Percentiles rank a stretch among this genome's conserved stretches.
Evolutionary conservation across 148 eudicot species (phyloP).

Genomic region (Polygonum maritimum): DNA sequence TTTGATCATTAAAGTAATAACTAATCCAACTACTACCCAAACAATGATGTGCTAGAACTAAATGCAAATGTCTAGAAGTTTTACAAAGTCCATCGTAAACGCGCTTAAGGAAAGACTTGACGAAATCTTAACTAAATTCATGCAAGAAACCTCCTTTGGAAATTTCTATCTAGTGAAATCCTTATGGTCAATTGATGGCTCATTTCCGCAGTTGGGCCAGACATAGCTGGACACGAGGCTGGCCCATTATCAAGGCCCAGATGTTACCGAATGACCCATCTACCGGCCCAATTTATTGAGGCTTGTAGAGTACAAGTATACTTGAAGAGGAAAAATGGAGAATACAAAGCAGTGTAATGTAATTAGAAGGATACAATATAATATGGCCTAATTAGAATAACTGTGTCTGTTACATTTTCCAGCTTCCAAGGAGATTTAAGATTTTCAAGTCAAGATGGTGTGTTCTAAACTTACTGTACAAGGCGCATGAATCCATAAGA

Average conservation of each 20-base stretch:
- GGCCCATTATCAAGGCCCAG: background rate
- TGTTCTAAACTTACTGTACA: slow-evolving; percentile 1
- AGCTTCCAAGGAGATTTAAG: no score
- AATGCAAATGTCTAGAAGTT: background rate
- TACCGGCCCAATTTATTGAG: background rate
- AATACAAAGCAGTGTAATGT: background rate
- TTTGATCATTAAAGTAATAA: no score
- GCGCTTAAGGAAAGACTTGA: background rate
- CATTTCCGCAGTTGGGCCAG: background rate
- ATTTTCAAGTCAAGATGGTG: no score
- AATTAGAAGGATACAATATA: background rate
- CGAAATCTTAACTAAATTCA: background rate
- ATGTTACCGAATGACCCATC: background rate
- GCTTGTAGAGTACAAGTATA: background rate
- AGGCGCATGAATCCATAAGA: background rate
- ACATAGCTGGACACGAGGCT: background rate
- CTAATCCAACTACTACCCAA: background rate
- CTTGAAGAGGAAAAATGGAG: background rate
- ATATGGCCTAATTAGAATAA: background rate
- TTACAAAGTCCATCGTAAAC: background rate
- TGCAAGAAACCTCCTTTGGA: background rate
- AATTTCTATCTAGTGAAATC: background rate
- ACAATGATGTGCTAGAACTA: background rate
- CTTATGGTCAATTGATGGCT: background rate
- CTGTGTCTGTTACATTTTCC: no score